Evolutionary conservation across 2,329 filamentous ascomycete species (phyloP).

Genomic region (Ophiostoma ulmi): DNA sequence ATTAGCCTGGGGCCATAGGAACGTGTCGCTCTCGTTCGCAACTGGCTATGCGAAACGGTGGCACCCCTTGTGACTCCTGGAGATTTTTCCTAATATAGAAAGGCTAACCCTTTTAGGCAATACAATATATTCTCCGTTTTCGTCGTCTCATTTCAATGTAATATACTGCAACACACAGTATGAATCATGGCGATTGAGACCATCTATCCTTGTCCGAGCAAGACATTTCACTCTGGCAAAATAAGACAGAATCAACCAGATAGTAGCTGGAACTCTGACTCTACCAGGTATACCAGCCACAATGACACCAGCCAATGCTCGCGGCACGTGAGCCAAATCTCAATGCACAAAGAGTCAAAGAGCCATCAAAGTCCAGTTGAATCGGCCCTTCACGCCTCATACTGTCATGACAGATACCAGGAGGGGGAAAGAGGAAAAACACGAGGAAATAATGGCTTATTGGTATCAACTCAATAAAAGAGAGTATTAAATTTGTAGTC

Average conservation of each 20-base stretch:
- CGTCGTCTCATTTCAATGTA: background rate
- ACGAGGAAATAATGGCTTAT: background rate
- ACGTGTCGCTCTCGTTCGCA: conserved; percentile 4
- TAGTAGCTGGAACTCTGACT: background rate
- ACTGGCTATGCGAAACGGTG: conserved; percentile 6
- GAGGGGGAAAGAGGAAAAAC: conserved; percentile 8
- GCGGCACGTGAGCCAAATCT: too few species aligned
- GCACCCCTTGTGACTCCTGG: background rate
- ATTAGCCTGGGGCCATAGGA: background rate
- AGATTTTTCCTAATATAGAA: background rate
- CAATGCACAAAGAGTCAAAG: conserved; percentile 6
- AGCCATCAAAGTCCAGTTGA: background rate
- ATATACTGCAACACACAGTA: background rate
- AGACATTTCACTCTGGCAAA: background rate
- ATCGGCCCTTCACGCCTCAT: conserved; percentile 9
- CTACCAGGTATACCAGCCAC: background rate
- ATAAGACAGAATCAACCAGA: background rate
- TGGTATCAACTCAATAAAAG: background rate
- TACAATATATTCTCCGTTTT: background rate
- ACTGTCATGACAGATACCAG: background rate
- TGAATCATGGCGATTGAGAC: conserved; percentile 16
- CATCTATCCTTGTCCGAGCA: background rate
- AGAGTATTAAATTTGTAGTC: background rate
- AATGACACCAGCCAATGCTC: background rate
- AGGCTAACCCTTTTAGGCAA: background rate